A percentile compares a stretch with the other conserved stretches of the same genome.
Conservation (phyloP, 1,284 basidiomycete species). For the Ustanciosporium gigantosporum region DNA sequence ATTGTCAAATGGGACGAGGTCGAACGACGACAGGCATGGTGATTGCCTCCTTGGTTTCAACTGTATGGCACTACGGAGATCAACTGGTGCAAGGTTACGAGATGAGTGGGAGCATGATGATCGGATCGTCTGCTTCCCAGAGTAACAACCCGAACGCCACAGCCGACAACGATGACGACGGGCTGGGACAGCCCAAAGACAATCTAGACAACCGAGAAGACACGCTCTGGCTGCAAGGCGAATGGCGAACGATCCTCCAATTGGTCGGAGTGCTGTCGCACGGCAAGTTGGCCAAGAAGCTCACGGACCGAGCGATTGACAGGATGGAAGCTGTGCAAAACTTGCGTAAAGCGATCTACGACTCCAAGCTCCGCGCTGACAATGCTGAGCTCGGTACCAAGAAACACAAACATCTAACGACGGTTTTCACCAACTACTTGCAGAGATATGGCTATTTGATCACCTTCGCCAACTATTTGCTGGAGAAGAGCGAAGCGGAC, state of each 20-base stretch:
- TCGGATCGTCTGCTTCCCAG: slow-evolving; percentile 2
- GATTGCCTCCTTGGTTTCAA: slow-evolving; percentile 56
- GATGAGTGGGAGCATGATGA: slow-evolving; percentile 17
- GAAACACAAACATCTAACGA: slow-evolving; percentile 42
- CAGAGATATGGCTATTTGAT: slow-evolving; percentile 77
- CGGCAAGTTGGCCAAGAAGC: slow-evolving; percentile 87
- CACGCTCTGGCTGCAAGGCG: slow-evolving; percentile 68
- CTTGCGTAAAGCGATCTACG: slow-evolving; percentile 57
- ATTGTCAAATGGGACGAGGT: slow-evolving; percentile 61
- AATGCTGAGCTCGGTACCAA: slow-evolving; percentile 48
- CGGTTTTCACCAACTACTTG: slow-evolving; percentile 56
- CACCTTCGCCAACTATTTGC: slow-evolving; percentile 91
- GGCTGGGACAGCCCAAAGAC: slow-evolving; percentile 33
- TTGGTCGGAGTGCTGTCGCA: slow-evolving; percentile 87
- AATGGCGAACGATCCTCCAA: slow-evolving; percentile 95
- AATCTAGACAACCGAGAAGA: slow-evolving; percentile 57
- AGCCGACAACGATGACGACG: slow-evolving; percentile 15
- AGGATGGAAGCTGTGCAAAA: slow-evolving; percentile 60
- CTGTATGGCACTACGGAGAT: slow-evolving; percentile 48
- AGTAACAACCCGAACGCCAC: neutral
- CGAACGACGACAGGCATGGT: slow-evolving; percentile 60
- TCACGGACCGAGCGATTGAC: slow-evolving; percentile 70
- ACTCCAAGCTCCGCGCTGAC: slow-evolving; percentile 54
- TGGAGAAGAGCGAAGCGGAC: slow-evolving; percentile 69
- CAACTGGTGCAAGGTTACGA: slow-evolving; percentile 32